Evolutionary conservation across 1,284 basidiomycete species (phyloP), one percentile per base, ranked within the genome.

Genomic region (Taiwanofungus camphoratus): DNA sequence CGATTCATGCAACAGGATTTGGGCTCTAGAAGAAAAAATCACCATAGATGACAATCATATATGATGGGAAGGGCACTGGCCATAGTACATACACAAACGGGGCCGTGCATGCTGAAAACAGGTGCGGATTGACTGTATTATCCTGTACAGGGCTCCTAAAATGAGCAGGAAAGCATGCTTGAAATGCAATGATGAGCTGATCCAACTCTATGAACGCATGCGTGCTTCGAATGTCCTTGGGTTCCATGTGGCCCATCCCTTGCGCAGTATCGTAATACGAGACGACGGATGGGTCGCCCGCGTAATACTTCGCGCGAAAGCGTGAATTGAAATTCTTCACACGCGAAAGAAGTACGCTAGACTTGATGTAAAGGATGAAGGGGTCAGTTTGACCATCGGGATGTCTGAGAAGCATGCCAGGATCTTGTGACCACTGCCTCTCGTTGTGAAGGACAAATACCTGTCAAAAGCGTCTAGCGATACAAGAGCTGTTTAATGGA

Each of bases 281-380:
- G 13, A 48, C 46, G 27, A 50, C 46, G 20, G 55, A 49, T 7
- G 32, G 69, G 50, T 82, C 79, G 19, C 78, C 79, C 26, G 70
- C 65, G 53, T 75, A 77, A 47, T 78, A 75, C 51, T 70, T 73
- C 22, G 76, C 66, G 22, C 76, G 68, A 59, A 82, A 86, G 27
- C 84, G 76, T 35, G 76, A 53, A 54, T 87, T 87, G 62, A 84
- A 87, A 12, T 68, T 64, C 57, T 87, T 88, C 29, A 84, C 77
- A 34, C 67, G 72, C 9, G 83, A 85, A 26, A 87, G 69, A 30
- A 88, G 54, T 45, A 87, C 77, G 11, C 73, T 68, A 16, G 76
- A 72, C 57, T 88, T 88, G 58, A 87, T 70, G 51, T 83, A 84
- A 16, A 88, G 57, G 12, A 74, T 74, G 52, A 86, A 86, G 1